Conservation (phyloP, 805 yeast species). For the Lipomyces starkeyi region DNA sequence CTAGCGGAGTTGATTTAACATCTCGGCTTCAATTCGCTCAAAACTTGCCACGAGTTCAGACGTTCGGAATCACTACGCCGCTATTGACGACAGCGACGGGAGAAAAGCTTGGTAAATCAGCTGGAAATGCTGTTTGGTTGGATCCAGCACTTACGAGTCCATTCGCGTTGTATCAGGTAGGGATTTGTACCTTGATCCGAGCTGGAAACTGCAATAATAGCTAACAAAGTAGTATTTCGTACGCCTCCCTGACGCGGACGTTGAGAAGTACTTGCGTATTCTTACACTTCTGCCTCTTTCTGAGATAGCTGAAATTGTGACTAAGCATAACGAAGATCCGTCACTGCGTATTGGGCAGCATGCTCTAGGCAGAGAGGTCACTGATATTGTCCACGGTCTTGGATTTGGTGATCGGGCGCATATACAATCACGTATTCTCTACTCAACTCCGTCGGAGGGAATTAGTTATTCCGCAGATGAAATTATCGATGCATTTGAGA, state of each 20-base stretch:
- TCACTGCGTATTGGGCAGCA: conserved; percentile 74
- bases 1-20: conserved; percentile 92
- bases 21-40: conserved; percentile 54
- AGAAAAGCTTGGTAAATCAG: conserved; percentile 94
- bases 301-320: conserved; percentile 61
- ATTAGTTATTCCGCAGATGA: conserved; percentile 49
- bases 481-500: conserved; percentile 60
- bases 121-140: conserved; percentile 94
- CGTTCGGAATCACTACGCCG: conserved; percentile 88
- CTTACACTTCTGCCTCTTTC: conserved; percentile 78
- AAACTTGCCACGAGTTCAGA: conserved; percentile 39
- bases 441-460: conserved; percentile 58
- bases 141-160: conserved; percentile 76
- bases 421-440: conserved; percentile 68
- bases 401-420: conserved; percentile 75
- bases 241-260: conserved; percentile 77
- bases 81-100: conserved; percentile 86
- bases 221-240: conserved; percentile 55
- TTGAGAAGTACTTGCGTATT: conserved; percentile 68
- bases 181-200: conserved; percentile 17
- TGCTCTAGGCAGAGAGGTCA: conserved; percentile 79
- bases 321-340: conserved; percentile 62
- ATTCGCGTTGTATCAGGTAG: conserved; percentile 74
- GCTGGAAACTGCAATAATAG: conserved; percentile 1
- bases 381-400: conserved; percentile 84